Conservation (phyloP, 2,329 filamentous ascomycete species). For the Cladosporium colombiae region DNA sequence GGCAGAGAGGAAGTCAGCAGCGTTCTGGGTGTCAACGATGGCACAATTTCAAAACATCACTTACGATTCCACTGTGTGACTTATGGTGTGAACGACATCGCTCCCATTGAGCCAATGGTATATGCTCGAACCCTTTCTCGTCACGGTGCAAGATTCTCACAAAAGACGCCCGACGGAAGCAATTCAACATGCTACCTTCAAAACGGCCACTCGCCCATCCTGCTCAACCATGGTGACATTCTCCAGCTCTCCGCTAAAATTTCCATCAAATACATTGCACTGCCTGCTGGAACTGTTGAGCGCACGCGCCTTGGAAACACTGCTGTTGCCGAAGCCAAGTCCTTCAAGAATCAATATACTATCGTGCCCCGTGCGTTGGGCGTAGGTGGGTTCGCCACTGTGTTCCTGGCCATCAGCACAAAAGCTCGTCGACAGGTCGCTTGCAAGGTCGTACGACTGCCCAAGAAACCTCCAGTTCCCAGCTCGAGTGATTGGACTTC, state of each 20-base stretch:
- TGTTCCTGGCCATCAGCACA: conserved; percentile 57
- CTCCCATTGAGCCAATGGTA: conserved; percentile 45
- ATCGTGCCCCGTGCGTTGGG: conserved; percentile 56
- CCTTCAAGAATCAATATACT: conserved; percentile 51
- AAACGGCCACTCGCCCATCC: conserved; percentile 28
- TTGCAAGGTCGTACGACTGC: conserved; percentile 66
- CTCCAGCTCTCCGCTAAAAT: conserved; percentile 38
- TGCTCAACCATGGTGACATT: conserved; percentile 48
- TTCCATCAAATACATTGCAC: conserved; percentile 30
- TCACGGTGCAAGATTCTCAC: conserved; percentile 40
- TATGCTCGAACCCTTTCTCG: conserved; percentile 50
- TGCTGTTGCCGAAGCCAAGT: conserved; percentile 25
- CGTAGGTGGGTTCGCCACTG: conserved; percentile 54
- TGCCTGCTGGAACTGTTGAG: not conserved
- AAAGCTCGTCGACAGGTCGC: conserved; percentile 61
- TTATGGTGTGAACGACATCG: conserved; percentile 43
- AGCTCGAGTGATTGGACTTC: conserved; percentile 6
- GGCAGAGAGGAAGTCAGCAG: conserved; percentile 33
- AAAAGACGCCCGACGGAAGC: conserved; percentile 1
- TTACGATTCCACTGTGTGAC: conserved; percentile 49
- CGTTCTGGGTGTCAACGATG: conserved; percentile 31
- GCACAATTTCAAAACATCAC: conserved; percentile 48
- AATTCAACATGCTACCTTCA: conserved; percentile 16
- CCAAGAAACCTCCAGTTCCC: conserved; percentile 24
- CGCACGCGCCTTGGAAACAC: conserved; percentile 5